Conservation (phyloP, 1,284 basidiomycete genomes). For the Serendipita sp. region DNA sequence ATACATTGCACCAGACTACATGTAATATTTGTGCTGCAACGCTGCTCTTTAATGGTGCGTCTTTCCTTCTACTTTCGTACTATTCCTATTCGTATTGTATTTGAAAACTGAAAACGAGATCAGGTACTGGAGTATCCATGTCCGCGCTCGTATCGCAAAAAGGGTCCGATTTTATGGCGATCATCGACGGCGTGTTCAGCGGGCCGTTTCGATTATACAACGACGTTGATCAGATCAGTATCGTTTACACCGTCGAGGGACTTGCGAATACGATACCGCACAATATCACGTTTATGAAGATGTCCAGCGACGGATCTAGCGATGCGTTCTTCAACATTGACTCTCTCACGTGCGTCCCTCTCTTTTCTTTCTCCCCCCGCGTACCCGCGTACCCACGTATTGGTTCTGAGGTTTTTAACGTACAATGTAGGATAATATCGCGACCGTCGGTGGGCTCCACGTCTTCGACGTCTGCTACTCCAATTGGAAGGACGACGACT, state of each 20-base stretch:
- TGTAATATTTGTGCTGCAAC: background rate
- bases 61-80: no score
- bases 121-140: background rate
- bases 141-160: background rate
- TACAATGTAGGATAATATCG: background rate
- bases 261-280: background rate
- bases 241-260: background rate
- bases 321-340: background rate
- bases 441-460: background rate
- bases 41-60: background rate
- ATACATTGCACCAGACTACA: background rate
- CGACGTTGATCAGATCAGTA: background rate
- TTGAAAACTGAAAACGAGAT: no score
- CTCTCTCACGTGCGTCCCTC: background rate
- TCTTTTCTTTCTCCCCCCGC: no score
- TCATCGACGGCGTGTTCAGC: background rate
- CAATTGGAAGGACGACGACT: background rate
- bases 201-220: background rate
- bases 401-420: background rate
- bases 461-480: background rate
- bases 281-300: conserved; percentile 5
- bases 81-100: background rate
- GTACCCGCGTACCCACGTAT: background rate
- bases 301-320: background rate
- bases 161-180: background rate